phyloP scores from a whole-genome alignment of 331 rosid genomes.

The Arachis monticola region DNA sequence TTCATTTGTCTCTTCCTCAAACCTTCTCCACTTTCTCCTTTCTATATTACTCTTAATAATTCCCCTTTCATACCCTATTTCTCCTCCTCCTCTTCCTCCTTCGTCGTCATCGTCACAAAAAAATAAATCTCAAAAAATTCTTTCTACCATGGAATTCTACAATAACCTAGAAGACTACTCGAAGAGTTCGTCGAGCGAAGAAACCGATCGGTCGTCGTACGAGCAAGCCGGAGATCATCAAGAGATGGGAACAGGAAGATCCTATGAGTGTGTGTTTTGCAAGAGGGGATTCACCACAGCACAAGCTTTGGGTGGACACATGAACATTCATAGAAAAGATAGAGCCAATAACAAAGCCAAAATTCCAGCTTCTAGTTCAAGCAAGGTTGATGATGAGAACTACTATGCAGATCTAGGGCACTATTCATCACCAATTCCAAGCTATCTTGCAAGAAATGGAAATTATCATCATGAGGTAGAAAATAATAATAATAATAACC shows the following conservation, averaged over 20 bases:
- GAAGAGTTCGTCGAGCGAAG: constrained; percentile 69
- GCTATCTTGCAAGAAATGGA: constrained; percentile 34
- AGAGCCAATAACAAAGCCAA: constrained; percentile 57
- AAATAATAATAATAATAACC: too few relatives aligned
- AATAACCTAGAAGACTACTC: constrained; percentile 44
- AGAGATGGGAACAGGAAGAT: constrained; percentile 56
- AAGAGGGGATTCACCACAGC: constrained; percentile 87
- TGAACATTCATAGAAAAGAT: constrained; percentile 87
- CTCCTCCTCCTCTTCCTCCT: neutral
- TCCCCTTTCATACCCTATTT: neutral
- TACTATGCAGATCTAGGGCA: constrained; percentile 44
- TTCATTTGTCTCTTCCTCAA: constrained; percentile 59
- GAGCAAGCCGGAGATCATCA: constrained; percentile 24
- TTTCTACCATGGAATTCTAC: constrained; percentile 43
- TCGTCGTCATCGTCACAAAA: neutral
- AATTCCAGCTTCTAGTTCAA: constrained; percentile 46
- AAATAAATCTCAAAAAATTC: neutral
- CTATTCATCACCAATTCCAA: constrained; percentile 46
- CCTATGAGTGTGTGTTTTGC: constrained; percentile 83
- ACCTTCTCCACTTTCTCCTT: constrained; percentile 39
- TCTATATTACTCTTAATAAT: constrained; percentile 41
- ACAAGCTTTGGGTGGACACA: constrained; percentile 96
- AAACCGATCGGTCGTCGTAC: constrained; percentile 45
- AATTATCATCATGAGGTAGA: too few relatives aligned
- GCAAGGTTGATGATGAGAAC: constrained; percentile 9